Evolutionary conservation across 1,284 basidiomycete species (phyloP).

Genomic region (Exobasidium rhododendri): DNA sequence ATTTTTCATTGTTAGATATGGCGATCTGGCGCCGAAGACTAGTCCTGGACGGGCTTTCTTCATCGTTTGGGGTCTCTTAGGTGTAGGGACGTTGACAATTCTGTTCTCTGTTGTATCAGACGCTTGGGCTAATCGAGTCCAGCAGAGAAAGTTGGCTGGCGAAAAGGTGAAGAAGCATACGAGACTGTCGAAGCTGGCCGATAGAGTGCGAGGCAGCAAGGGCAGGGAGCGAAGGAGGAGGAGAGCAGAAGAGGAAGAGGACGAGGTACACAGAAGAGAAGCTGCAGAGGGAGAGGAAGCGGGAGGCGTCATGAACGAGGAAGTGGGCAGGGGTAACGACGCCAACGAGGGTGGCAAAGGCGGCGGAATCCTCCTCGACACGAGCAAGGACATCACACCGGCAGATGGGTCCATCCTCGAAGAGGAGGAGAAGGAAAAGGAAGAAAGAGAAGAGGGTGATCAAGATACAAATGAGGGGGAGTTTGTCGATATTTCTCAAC

Average conservation of each 20-base stretch:
- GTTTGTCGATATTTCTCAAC: neutral
- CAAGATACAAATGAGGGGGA: too few species aligned
- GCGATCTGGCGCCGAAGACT: slow-evolving; percentile 25
- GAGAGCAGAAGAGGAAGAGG: neutral
- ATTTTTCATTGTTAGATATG: slow-evolving; percentile 21
- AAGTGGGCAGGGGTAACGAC: neutral
- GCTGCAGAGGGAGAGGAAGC: neutral
- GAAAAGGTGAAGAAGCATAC: neutral
- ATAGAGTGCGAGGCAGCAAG: neutral
- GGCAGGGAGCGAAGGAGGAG: neutral
- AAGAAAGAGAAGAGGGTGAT: neutral
- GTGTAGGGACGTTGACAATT: slow-evolving; percentile 36
- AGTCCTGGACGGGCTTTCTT: slow-evolving; percentile 70
- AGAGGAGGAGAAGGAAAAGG: neutral
- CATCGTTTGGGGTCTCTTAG: slow-evolving; percentile 69
- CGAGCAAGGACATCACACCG: neutral
- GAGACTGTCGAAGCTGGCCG: neutral
- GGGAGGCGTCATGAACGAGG: neutral
- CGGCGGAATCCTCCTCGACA: neutral
- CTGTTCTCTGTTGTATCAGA: slow-evolving; percentile 64
- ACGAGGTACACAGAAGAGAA: neutral
- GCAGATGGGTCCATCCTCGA: neutral
- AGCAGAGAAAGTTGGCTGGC: slow-evolving; percentile 1
- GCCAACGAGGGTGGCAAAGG: neutral
- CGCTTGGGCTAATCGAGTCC: slow-evolving; percentile 18